Evolutionary conservation across 208 protist genomes (phyloP).

Genomic region (Lotmaria passim): DNA sequence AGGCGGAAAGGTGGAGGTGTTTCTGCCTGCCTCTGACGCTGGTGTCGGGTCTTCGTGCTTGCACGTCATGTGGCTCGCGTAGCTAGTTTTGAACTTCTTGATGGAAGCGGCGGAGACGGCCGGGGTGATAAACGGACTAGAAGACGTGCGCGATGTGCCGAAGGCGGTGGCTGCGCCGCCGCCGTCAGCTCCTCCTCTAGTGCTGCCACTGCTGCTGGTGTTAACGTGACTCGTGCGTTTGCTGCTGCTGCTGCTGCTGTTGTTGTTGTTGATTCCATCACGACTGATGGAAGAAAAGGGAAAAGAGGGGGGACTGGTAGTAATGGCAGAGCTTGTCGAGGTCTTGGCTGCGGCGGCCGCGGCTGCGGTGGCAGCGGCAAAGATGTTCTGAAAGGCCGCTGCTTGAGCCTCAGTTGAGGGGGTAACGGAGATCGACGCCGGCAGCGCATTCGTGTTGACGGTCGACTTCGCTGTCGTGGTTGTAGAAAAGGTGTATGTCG

Average conservation of each 20-base stretch:
- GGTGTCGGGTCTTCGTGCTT: slow-evolving; percentile 20
- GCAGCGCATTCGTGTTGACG: slow-evolving; percentile 4
- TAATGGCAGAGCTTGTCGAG: background rate
- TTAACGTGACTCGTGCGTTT: background rate
- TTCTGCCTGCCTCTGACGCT: background rate
- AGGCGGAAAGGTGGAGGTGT: background rate
- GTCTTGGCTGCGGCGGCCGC: background rate
- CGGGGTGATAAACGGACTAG: slow-evolving; percentile 15
- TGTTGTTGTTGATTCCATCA: slow-evolving; percentile 1
- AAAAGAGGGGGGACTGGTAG: background rate
- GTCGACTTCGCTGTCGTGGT: background rate
- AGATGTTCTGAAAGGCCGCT: slow-evolving; percentile 17
- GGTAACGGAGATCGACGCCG: slow-evolving; percentile 5
- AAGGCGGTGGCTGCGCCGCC: background rate
- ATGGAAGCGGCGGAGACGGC: slow-evolving; percentile 20
- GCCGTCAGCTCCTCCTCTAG: too few species aligned
- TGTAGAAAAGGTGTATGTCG: too few species aligned
- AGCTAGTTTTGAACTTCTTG: slow-evolving; percentile 22
- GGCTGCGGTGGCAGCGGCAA: slow-evolving; percentile 12
- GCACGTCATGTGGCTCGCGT: background rate
- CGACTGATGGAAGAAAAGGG: background rate
- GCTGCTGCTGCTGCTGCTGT: background rate
- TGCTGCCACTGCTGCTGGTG: background rate
- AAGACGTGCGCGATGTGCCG: background rate
- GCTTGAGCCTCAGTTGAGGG: slow-evolving; percentile 8